phyloP scores from a whole-genome alignment of 169 alveolate genomes.

The Plasmodium gallinaceum region DNA sequence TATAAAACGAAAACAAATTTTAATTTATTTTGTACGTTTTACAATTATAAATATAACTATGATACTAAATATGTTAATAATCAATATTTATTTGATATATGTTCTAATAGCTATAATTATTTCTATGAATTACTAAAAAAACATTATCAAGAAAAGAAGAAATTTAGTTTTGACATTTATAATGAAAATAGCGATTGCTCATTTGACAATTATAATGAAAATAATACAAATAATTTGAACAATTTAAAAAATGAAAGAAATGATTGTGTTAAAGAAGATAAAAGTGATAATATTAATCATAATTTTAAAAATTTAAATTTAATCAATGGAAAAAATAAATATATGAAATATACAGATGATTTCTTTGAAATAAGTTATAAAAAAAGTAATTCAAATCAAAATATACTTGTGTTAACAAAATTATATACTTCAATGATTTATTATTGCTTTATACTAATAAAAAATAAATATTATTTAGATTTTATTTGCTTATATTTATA shows the following conservation, averaged over 20 bases:
- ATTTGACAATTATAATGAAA: not conserved
- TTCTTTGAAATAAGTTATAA: slow-evolving; percentile 15
- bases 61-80: slow-evolving; percentile 11
- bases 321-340: not conserved
- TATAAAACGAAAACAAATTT: slow-evolving; percentile 37
- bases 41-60: slow-evolving; percentile 41
- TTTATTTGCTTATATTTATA: slow-evolving; percentile 51
- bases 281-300: not conserved
- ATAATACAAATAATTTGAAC: not conserved
- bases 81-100: slow-evolving; percentile 20
- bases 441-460: slow-evolving; percentile 32
- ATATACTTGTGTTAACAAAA: not conserved
- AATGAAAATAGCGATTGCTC: not conserved
- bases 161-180: not conserved
- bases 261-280: not conserved
- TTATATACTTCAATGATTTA: slow-evolving; percentile 28
- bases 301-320: not conserved
- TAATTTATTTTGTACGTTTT: slow-evolving; percentile 17
- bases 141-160: slow-evolving; percentile 5
- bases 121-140: slow-evolving; percentile 21
- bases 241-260: not conserved
- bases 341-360: slow-evolving; percentile 9
- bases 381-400: not conserved
- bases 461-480: slow-evolving; percentile 48
- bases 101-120: not conserved